Percentiles rank a stretch among this genome's conserved stretches.
Evolutionary conservation across 768 basidiomycete species (phyloP).

Genomic region (Psilocybe azurescens): DNA sequence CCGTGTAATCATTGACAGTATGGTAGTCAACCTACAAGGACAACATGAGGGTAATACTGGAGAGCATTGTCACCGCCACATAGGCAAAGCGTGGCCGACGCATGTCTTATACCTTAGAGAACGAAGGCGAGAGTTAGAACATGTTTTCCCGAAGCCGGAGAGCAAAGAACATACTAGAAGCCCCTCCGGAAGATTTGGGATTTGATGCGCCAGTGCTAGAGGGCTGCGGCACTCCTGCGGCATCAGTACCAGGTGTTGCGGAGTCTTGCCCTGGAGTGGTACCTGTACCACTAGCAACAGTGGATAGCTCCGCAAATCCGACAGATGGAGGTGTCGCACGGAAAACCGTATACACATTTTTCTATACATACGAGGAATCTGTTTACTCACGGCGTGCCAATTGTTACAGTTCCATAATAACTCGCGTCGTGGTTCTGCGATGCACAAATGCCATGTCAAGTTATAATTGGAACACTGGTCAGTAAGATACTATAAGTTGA

Average conservation of each 20-base stretch:
- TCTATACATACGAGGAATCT: conserved; percentile 32
- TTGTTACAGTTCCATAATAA: conserved; percentile 57
- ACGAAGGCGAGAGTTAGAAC: too few species aligned
- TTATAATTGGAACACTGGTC: neutral
- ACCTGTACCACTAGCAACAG: conserved; percentile 34
- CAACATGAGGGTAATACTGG: too few species aligned
- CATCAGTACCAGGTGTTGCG: neutral
- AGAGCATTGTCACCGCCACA: too few species aligned
- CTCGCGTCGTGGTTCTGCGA: conserved; percentile 56
- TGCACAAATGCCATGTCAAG: neutral
- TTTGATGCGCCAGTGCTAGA: neutral
- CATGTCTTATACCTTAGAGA: too few species aligned
- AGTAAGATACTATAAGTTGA: neutral
- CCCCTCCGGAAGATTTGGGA: neutral
- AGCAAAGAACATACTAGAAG: neutral
- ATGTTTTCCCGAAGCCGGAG: neutral
- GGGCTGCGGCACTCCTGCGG: neutral
- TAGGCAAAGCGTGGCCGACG: too few species aligned
- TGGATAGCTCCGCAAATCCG: conserved; percentile 57
- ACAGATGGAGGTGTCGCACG: conserved; percentile 51
- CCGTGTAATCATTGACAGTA: too few species aligned
- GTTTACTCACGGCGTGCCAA: conserved; percentile 67
- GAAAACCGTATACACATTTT: conserved; percentile 60
- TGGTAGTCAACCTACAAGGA: too few species aligned
- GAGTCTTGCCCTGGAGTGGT: neutral